These are phyloP conservation scores for Bipolaris oryzae DNA, from an alignment of 2,329 filamentous ascomycete genomes.

Conservation along the genomic window DNA sequence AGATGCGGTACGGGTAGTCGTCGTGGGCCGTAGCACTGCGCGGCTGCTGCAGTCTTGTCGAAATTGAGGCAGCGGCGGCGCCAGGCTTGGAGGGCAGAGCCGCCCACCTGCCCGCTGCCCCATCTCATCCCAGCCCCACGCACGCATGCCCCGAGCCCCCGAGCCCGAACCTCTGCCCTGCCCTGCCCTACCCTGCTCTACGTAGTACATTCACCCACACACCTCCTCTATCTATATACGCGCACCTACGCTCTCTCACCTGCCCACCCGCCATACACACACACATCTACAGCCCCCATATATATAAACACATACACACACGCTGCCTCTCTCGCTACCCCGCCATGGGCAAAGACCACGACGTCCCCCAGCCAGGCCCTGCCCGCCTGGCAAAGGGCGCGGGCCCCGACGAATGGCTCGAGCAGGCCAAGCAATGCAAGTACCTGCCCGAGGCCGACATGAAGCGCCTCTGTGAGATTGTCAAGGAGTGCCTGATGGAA, in stretches of 20 bases:
- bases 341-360: constrained; percentile 59
- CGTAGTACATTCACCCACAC: too few relatives aligned
- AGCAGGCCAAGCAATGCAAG: constrained; percentile 95
- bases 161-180: too few relatives aligned
- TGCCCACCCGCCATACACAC: too few relatives aligned
- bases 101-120: too few relatives aligned
- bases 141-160: too few relatives aligned
- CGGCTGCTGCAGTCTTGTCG: too few relatives aligned
- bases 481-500: constrained; percentile 99
- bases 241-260: neutral
- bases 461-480: constrained; percentile 98
- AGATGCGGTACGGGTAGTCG: neutral
- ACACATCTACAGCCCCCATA: too few relatives aligned
- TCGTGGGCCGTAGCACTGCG: neutral
- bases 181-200: too few relatives aligned
- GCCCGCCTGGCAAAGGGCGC: constrained; percentile 83
- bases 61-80: too few relatives aligned
- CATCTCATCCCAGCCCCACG: too few relatives aligned
- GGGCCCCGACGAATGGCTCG: constrained; percentile 93
- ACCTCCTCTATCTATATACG: too few relatives aligned
- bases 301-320: neutral
- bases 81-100: too few relatives aligned
- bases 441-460: constrained; percentile 95
- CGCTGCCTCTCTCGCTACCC: neutral
- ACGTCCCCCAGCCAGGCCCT: constrained; percentile 87